Percentiles rank a stretch among this genome's conserved stretches.
Evolutionary conservation across 2,329 filamentous ascomycete species (phyloP).

Genomic region (Penicillium hesseltinei): DNA sequence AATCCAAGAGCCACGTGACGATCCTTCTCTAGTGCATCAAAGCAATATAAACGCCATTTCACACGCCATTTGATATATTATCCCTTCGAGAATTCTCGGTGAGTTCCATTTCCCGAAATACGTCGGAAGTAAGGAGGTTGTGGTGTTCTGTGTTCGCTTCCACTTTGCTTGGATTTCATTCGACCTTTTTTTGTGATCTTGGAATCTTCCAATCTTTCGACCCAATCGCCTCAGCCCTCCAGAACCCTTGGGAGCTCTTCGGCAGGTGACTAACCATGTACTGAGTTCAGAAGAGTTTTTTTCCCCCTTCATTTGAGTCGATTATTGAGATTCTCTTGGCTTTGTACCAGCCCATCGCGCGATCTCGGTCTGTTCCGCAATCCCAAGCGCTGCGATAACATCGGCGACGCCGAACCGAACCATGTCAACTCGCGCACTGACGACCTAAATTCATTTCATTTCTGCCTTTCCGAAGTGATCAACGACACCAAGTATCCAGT

Average conservation of each 20-base stretch:
- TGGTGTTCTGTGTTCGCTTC: not conserved
- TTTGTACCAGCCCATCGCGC: not conserved
- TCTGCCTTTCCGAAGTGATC: not conserved
- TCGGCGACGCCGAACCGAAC: not conserved
- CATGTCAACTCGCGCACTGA: conserved; percentile 1
- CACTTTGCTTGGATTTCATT: not conserved
- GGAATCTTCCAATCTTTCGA: conserved; percentile 1
- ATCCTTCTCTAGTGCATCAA: not conserved
- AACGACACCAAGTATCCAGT: not conserved
- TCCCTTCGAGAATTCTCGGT: not conserved
- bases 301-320: not conserved
- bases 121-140: not conserved
- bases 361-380: conserved; percentile 8
- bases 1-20: not conserved
- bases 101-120: not conserved
- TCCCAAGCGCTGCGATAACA: conserved; percentile 3
- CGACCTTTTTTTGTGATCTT: not conserved
- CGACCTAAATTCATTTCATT: not conserved
- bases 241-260: not conserved
- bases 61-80: not conserved
- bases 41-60: not conserved
- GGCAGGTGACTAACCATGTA: not conserved
- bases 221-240: not conserved
- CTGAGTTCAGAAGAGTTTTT: not conserved
- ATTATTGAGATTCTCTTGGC: not conserved